These are phyloP conservation scores for Chenopodium quinoa DNA, from an alignment of 148 eudicot genomes.

Conservation along the genomic window DNA sequence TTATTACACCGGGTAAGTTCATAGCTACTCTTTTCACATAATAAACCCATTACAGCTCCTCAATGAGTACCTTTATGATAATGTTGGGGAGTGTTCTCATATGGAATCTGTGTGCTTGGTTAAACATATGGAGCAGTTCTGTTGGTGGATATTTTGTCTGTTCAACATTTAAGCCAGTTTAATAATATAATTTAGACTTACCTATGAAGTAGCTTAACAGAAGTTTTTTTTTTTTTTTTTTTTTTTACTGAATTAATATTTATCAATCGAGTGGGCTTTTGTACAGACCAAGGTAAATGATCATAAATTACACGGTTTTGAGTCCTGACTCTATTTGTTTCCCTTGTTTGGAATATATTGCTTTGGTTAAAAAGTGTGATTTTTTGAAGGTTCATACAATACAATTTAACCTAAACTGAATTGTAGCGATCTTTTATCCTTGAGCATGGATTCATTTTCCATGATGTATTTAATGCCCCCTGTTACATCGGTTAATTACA, in stretches of 20 bases:
- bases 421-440: neutral
- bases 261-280: neutral
- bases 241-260: neutral
- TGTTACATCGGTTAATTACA: constrained; percentile 39
- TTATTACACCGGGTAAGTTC: constrained; percentile 87
- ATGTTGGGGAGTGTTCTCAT: neutral
- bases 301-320: too few relatives aligned
- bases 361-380: neutral
- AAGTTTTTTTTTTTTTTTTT: neutral
- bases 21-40: neutral
- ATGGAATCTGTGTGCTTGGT: neutral
- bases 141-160: neutral
- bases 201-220: neutral
- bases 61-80: neutral
- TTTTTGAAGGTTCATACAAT: neutral
- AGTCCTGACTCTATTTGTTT: neutral
- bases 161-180: neutral
- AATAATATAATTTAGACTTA: neutral
- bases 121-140: neutral
- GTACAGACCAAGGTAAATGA: neutral
- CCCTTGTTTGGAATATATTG: neutral
- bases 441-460: constrained; percentile 5
- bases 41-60: neutral
- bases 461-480: constrained; percentile 21
- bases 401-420: neutral